Percentiles rank a stretch among this genome's conserved stretches.
Evolutionary conservation across 2,329 filamentous ascomycete species (phyloP).

Genomic region (Falciphora oryzae): DNA sequence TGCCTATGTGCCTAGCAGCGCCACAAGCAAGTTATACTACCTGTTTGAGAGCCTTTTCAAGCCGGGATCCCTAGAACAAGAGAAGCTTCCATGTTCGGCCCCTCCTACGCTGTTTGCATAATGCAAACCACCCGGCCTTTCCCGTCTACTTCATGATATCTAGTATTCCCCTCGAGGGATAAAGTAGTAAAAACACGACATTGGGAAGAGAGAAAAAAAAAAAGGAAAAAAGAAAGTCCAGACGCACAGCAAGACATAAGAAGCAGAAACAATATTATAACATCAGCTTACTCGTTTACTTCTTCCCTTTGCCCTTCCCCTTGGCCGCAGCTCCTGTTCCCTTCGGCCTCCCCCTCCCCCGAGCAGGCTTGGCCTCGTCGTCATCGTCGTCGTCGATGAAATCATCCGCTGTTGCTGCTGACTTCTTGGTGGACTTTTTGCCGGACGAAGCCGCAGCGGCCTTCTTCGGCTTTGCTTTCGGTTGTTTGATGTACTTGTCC

Average conservation of each 20-base stretch:
- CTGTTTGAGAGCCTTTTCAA: too few species aligned
- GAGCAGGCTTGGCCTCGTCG: slow-evolving; percentile 44
- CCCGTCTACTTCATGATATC: too few species aligned
- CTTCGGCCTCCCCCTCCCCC: slow-evolving; percentile 31
- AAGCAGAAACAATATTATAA: not conserved
- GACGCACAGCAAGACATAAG: not conserved
- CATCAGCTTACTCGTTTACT: slow-evolving; percentile 16
- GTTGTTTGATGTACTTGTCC: slow-evolving; percentile 93
- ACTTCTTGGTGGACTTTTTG: slow-evolving; percentile 19
- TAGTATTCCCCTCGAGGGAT: too few species aligned
- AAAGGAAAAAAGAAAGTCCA: not conserved
- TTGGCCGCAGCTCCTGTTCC: slow-evolving; percentile 25
- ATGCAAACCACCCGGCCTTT: too few species aligned
- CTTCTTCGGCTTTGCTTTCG: slow-evolving; percentile 66
- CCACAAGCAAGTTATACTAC: too few species aligned
- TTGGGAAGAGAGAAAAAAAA: not conserved
- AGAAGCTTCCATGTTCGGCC: too few species aligned
- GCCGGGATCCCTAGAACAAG: too few species aligned
- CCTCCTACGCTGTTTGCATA: too few species aligned
- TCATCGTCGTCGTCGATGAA: slow-evolving; percentile 37
- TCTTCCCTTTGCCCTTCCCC: slow-evolving; percentile 45
- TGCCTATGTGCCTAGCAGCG: too few species aligned
- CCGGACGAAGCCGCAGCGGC: slow-evolving; percentile 28
- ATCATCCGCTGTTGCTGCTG: slow-evolving; percentile 33
- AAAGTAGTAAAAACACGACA: too few species aligned